Evolutionary conservation across 2,329 filamentous ascomycete genomes (phyloP).

Genomic region (Aspergillus oerlinghausenensis): DNA sequence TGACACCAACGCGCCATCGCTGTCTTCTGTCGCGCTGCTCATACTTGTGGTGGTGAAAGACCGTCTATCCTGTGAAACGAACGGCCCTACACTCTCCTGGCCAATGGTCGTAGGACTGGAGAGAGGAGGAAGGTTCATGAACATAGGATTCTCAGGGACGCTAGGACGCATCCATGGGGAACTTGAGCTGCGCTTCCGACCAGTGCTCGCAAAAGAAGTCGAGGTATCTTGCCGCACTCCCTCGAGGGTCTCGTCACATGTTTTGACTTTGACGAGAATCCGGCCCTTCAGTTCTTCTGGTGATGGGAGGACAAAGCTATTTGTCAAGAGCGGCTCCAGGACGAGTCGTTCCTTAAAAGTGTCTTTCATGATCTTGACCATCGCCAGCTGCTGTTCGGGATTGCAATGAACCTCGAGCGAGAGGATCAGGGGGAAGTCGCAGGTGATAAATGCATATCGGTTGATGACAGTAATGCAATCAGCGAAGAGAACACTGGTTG

Average conservation of each 20-base stretch:
- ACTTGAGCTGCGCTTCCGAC: constrained; percentile 65
- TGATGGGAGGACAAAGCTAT: constrained; percentile 67
- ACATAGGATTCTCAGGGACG: constrained; percentile 53
- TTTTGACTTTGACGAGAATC: constrained; percentile 93
- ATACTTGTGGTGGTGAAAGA: constrained; percentile 52
- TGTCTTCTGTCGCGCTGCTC: constrained; percentile 68
- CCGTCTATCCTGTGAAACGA: constrained; percentile 48
- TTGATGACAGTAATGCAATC: constrained; percentile 92
- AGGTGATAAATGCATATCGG: constrained; percentile 86
- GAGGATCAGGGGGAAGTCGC: constrained; percentile 85
- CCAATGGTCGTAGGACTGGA: constrained; percentile 52
- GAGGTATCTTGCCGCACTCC: constrained; percentile 41
- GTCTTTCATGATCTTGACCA: constrained; percentile 85
- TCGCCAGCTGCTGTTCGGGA: constrained; percentile 72
- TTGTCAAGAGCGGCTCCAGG: constrained; percentile 66
- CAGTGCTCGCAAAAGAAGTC: constrained; percentile 32
- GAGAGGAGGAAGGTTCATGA: constrained; percentile 46
- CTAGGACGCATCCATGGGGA: constrained; percentile 67
- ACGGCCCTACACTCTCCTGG: constrained; percentile 40
- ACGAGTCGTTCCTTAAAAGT: constrained; percentile 78
- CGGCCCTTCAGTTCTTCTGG: constrained; percentile 79
- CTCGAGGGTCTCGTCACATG: constrained; percentile 55
- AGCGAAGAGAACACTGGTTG: constrained; percentile 79
- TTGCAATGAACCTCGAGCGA: constrained; percentile 95
- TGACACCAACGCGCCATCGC: constrained; percentile 56